Conservation (phyloP, 176 grass and related monocot species). For the Stipa capillata region DNA sequence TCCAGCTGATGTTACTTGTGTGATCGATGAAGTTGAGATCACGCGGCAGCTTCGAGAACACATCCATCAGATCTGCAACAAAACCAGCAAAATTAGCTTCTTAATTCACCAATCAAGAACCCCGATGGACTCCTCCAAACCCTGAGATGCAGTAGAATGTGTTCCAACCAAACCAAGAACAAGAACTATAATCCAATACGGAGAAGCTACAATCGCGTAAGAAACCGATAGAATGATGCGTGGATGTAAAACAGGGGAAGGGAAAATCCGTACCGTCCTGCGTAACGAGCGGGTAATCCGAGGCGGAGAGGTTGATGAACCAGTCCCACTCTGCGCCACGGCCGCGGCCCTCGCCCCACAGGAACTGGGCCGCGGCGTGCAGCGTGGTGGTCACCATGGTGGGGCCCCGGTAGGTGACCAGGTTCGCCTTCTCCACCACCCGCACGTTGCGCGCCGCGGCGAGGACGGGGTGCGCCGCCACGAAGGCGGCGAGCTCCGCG, state of each 20-base stretch:
- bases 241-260: background rate
- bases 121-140: too few species aligned
- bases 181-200: background rate
- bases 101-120: background rate
- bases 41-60: conserved; percentile 71
- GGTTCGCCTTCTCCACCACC: conserved; percentile 55
- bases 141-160: too few species aligned
- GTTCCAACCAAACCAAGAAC: too few species aligned
- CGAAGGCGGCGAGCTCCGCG: conserved; percentile 19
- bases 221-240: too few species aligned
- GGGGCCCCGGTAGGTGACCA: conserved; percentile 68
- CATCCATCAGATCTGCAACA: conserved; percentile 60
- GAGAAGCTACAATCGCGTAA: background rate
- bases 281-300: conserved; percentile 70
- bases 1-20: conserved; percentile 79
- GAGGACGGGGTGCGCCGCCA: conserved; percentile 37
- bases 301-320: conserved; percentile 77
- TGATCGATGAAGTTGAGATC: conserved; percentile 96
- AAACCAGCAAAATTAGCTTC: background rate
- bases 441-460: conserved; percentile 30
- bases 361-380: conserved; percentile 45
- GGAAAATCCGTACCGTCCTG: conserved; percentile 42
- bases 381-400: conserved; percentile 81
- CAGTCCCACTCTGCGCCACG: conserved; percentile 42
- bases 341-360: conserved; percentile 18